Evolutionary conservation across 1,284 basidiomycete species (phyloP), one percentile per base, ranked within the genome.

Genomic region (Trichosporon sp.): DNA sequence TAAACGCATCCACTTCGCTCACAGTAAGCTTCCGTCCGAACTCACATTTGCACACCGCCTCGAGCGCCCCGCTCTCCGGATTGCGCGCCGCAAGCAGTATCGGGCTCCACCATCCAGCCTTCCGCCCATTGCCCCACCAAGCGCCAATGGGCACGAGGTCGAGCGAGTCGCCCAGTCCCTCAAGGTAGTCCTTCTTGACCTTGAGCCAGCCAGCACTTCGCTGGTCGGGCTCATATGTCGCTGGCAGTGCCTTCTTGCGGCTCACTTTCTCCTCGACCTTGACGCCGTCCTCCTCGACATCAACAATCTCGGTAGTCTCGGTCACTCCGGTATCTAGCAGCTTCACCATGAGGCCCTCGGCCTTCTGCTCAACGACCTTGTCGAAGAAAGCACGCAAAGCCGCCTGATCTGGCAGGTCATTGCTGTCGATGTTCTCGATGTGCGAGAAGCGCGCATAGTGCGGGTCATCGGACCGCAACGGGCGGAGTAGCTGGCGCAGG

Each of bases 311-410:
- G 71, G 13, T 70, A 66, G 40, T 72, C 1, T 73, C 29, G 64
- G 70, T 13, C 67, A 69, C 60, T 34, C 76, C 80, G 19, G 71
- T 82, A 61, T 81, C 80, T 63, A 84, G 71, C 21, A 92, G 89
- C 82, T 96, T 97, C 74, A 96, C 86, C 93, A 97, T 95, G 69
- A 96, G 83, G 4, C 94, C 94, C 78, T 97, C 94, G 65, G 90
- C 92, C 64, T 88, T 88, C 75, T 87, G 87, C 72, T 88, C 86
- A n/a, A 92, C 84, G 4, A 92, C 89, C 65, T 84, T 83, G 69
- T 87, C 83, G 85, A 93, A 93, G 77, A 96, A 96, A 10, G 83
- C 84, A 73, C 89, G 85, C 9, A 96, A 84, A 9, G 82, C 85
- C 21, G n/a, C 64, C 9, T 29, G 60, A 21, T 36, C 31, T 7